Evolutionary conservation across 1,284 basidiomycete genomes (phyloP), one percentile per base, ranked within the genome.

Genomic region (Trichosporon sp.): DNA sequence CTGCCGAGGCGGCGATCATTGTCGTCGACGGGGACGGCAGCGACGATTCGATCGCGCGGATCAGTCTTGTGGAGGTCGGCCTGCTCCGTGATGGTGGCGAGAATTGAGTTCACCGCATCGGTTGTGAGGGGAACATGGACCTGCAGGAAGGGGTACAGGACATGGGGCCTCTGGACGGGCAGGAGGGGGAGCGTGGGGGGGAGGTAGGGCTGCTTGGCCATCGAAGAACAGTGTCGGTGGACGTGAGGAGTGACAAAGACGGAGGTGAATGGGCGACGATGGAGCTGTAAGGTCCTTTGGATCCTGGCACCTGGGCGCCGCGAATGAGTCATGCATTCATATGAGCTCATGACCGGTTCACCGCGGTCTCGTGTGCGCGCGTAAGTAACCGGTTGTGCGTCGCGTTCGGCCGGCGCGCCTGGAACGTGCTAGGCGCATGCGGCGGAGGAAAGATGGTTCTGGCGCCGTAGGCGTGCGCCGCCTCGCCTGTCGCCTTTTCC

Each of bases 1-100:
- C 80, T 70, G 18, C 78, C 78, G 4, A 81, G 73, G 35, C 80
- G 75, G 25, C 78, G 69, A 68, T 81, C 79, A 64, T 75, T 74
- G 32, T 81, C 79, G 15, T 74, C 67, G 18, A 81, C 80, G 23
- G 80, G 80, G 3, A 81, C 76, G 42, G 77, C 77, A 1, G 76
- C 80, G 18, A 81, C 70, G 51, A 68, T 69, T 23, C 72, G 68
- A 27, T 71, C 72, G 62, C 70, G 72, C 42, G 64, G 47, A 56
- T 71, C 70, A n/a, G 60, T 34, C 70, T 71, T 75, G 58, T 75
- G 66, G 44, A 70, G 35, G 35, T 72, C 71, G 11, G 71, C 68
- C 56, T 80, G 76, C 38, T 75, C 74, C 2, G 73, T 70, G 25
- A 80, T 71, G 31, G 77, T 74, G 38, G 78, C 72, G 15, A 80